Evolutionary conservation across 352 stramenopile species (phyloP), one percentile per base, ranked within the genome.

Genomic region (Plasmopara viticola): DNA sequence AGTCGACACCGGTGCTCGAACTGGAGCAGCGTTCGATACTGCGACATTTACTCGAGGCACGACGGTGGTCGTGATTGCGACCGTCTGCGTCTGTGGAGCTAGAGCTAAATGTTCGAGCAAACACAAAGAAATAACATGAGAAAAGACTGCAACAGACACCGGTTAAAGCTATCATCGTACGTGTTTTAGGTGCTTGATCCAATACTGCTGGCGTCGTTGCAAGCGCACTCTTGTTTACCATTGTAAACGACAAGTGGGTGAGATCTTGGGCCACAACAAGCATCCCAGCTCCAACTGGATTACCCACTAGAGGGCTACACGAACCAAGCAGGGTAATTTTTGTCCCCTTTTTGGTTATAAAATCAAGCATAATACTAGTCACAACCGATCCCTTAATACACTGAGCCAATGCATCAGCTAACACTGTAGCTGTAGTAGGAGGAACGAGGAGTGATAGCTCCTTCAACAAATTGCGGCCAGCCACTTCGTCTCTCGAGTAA

Each of bases 401-500:
- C 40, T 74, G 70, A 17, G 64, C 45, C 47, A 90, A 63, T n/a
- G 78, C 77, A 51, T 86, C 70, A 30, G 68, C 67, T 42, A 93
- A 59, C 9, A 70, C 54, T 45, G 68, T 63, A 9, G 71, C 76
- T 4, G 72, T 86, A 14, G 77, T 33, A 6, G 75, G 68, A 3
- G 76, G 73, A 25, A 93, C 75, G 25, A 93, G 62, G 48, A 82
- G 86, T 12, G 74, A 76, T 25, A 91, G 58, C 18, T 93, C 83
- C 37, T 83, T 70, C 29, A 84, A 60, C 25, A 93, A 50, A 31
- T 87, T 78, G 25, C 83, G 77, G 0, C 83, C 83, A 0, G 83
- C 83, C 67, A 93, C 84, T 53, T 93, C 78, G 48, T 93, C 80
- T n/a, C 83, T 70, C 20, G 72, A 70, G 57, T 80, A 90, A n/a